Percentiles rank a stretch among this genome's conserved stretches.
These are phyloP conservation scores for Didymosphaeria variabile DNA, from an alignment of 2,329 filamentous ascomycete species.

Conservation along the genomic window DNA sequence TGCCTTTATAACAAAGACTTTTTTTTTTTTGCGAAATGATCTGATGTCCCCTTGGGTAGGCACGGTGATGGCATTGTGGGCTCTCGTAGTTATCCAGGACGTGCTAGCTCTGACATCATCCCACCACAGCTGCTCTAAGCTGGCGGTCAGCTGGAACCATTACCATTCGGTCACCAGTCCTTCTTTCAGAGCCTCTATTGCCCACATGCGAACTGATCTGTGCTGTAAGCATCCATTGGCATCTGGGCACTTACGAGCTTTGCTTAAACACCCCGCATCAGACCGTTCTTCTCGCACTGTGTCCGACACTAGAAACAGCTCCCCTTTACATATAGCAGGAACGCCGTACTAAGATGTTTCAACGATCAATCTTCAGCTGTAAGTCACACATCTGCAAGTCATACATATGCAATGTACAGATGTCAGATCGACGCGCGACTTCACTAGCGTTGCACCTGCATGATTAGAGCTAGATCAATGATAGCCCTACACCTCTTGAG, in stretches of 20 bases:
- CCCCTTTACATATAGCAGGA: too few species aligned
- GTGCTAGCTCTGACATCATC: slow-evolving; percentile 1
- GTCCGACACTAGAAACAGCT: too few species aligned
- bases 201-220: neutral
- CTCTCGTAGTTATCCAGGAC: neutral
- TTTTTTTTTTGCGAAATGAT: neutral
- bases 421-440: neutral
- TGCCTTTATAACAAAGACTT: neutral
- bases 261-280: too few species aligned
- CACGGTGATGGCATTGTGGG: slow-evolving; percentile 6
- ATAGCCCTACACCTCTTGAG: neutral
- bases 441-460: neutral
- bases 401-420: neutral
- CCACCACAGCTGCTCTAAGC: neutral
- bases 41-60: slow-evolving; percentile 1
- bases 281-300: too few species aligned
- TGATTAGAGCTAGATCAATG: neutral
- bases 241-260: too few species aligned
- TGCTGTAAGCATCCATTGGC: neutral
- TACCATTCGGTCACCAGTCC: neutral
- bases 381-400: too few species aligned
- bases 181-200: neutral
- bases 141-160: slow-evolving; percentile 6
- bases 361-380: too few species aligned
- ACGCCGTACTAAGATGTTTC: too few species aligned